Evolutionary conservation across 1,139 yeast species (phyloP), one percentile per base, ranked within the genome.

Genomic region (Yamadazyma siamensis): DNA sequence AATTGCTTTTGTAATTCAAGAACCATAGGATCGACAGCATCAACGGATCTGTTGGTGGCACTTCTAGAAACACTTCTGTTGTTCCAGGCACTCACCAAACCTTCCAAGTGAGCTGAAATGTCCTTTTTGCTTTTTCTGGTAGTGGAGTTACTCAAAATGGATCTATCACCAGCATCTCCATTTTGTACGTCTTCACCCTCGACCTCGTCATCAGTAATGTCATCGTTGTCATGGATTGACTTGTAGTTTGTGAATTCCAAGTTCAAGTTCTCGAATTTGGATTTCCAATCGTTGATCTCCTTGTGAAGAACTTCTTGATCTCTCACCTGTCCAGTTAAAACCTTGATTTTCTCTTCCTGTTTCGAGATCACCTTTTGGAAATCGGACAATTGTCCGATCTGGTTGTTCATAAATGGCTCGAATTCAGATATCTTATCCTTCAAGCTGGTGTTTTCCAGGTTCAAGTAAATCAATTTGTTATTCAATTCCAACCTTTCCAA

Each of bases 341-440:
- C 47, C 4, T 53, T 52, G 23, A 80, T 66, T 40, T 65, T 61
- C 6, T 54, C 61, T 37, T 73, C 75, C 54, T 81, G 88, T 5
- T 59, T 55, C 43, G 72, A 66, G 24, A 82, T 67, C 15, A 82
- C 51, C 24, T 63, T 60, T 48, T 80, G 82, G 49, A 82, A 57
- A 19, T 65, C 65, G 6, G 70, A 60, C 26, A 80, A 59, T 35
- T 77, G 76, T 3, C 73, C 58, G 35, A 80, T 61, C 43, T 77
- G 80, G 27, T 72, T 64, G 34, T 72, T 63, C 61, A 80, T 69
- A 31, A 78, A 61, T 3, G 77, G 71, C 44, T 78, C 79, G 37
- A 77, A 66, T 25, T 69, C 68, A 1, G 41, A 50, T 13, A 73
- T 39, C 41, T 71, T 71, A 10, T 60, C 58, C 22, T 54, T 59